Conservation (phyloP, 2,329 filamentous ascomycete genomes). For the Chrysoporthe puriensis region DNA sequence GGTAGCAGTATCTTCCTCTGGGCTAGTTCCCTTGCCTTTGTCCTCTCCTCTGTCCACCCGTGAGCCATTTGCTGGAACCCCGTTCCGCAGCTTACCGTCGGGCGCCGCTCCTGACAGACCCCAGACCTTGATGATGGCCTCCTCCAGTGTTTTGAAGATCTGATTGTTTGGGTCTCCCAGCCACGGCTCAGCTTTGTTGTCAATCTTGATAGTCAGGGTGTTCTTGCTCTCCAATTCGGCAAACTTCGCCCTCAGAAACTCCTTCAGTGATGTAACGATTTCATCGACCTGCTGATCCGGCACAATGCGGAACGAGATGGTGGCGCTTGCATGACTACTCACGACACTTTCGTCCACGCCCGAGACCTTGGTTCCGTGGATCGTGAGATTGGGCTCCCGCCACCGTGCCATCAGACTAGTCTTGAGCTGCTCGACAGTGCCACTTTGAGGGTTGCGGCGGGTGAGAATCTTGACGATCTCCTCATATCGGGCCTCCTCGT, state of each 20-base stretch:
- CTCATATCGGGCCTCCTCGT: slow-evolving; percentile 80
- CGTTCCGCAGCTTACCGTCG: neutral
- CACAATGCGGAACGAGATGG: slow-evolving; percentile 88
- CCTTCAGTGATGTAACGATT: slow-evolving; percentile 69
- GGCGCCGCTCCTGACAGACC: slow-evolving; percentile 45
- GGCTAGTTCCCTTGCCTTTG: neutral
- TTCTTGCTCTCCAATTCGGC: slow-evolving; percentile 78
- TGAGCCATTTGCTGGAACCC: neutral
- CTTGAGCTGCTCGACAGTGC: slow-evolving; percentile 71
- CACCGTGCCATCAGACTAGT: slow-evolving; percentile 88
- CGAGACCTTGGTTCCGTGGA: slow-evolving; percentile 91
- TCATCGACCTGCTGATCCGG: slow-evolving; percentile 86
- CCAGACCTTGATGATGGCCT: slow-evolving; percentile 86
- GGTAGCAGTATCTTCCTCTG: neutral
- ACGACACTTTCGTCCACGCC: slow-evolving; percentile 92
- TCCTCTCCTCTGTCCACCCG: neutral
- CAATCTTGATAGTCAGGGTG: slow-evolving; percentile 77
- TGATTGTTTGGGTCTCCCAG: slow-evolving; percentile 88
- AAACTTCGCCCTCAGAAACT: slow-evolving; percentile 74
- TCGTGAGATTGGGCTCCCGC: slow-evolving; percentile 92
- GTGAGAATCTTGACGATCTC: slow-evolving; percentile 81
- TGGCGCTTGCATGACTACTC: slow-evolving; percentile 83
- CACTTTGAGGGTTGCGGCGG: slow-evolving; percentile 65
- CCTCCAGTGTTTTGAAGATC: slow-evolving; percentile 86
- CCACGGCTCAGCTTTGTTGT: slow-evolving; percentile 95